Percentiles rank a stretch among this genome's conserved stretches.
Conservation (phyloP, 139 green algal genomes). For the Closterium sp. region DNA sequence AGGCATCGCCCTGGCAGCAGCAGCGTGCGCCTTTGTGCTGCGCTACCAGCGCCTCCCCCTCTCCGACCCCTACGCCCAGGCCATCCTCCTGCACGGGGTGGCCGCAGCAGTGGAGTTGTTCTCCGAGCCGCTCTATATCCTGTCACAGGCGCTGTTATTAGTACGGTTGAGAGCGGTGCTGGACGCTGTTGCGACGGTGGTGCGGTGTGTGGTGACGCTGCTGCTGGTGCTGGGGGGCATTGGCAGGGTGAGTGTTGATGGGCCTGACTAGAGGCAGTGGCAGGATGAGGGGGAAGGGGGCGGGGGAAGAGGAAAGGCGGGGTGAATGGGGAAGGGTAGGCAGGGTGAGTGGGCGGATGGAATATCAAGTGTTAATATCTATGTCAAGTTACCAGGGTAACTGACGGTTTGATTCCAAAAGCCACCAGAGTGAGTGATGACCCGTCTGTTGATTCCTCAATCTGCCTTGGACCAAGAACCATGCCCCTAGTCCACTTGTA, state of each 20-base stretch:
- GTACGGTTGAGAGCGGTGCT: conserved; percentile 41
- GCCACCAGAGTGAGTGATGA: too few relatives aligned
- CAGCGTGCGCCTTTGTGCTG: neutral
- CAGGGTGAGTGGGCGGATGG: neutral
- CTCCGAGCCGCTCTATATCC: conserved; percentile 52
- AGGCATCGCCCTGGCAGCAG: conserved; percentile 10
- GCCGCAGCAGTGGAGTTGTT: conserved; percentile 38
- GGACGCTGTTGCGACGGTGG: conserved; percentile 43
- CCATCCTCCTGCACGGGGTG: conserved; percentile 14
- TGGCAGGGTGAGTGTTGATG: neutral
- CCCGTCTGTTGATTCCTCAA: too few relatives aligned
- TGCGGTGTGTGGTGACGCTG: conserved; percentile 28
- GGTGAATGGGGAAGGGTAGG: neutral
- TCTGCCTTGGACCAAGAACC: too few relatives aligned
- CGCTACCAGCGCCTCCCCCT: neutral
- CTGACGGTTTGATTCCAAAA: too few relatives aligned
- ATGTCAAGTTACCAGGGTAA: too few relatives aligned
- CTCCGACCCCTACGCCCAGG: neutral
- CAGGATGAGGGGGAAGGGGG: too few relatives aligned
- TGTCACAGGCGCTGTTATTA: conserved; percentile 43
- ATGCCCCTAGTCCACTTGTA: too few relatives aligned
- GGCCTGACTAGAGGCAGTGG: too few relatives aligned
- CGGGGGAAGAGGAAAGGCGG: too few relatives aligned
- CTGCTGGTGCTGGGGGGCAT: conserved; percentile 1
- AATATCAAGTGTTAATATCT: too few relatives aligned